Evolutionary conservation across 1,139 yeast genomes (phyloP), one percentile per base, ranked within the genome.

Genomic region (Geotrichum klebahnii): DNA sequence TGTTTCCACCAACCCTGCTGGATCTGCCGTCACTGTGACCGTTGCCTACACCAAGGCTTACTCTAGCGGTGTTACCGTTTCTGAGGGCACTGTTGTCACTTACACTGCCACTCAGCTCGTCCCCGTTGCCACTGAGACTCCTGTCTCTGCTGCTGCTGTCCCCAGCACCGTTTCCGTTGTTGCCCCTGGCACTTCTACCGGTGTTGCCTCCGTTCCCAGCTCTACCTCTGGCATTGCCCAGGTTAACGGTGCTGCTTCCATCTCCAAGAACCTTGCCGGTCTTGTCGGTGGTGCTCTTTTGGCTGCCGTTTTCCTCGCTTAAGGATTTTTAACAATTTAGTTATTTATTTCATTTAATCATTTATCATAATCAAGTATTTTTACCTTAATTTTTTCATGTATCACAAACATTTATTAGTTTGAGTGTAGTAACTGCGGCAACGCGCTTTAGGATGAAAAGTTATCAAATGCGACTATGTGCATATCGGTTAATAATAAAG

Each of bases 251-350:
- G 50, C 50, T 28, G 12, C 44, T 28, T 40, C 50, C 28, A 39
- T n/a, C 36, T 12, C 24, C 29, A 46, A 38, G 43, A 29, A 23
- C 36, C 17, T 40, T n/a, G 9, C 23, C 31, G 45, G 45, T 38
- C 32, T 46, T 23, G 42, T 46, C 20, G 50, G 46, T 33, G 50
- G 45, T 35, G 50, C 50, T n/a, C 41, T 46, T 24, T 12, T 46
- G 40, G 50, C 41, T 17, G 45, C 38, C 22, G 50, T 19, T 23
- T 34, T 46, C 29, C 50, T 46, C 26, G 48, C 48, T 32, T 20
- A 28, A 28, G 35, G 17, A 6, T n/a, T 20, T 40, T 12, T n/a
- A 10, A n/a, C 22, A 9, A n/a, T 12, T 29, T 40, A 40, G 9
- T 40, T 40, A 10, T 28, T 28, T 28, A 29, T 19, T 26, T 40